These are phyloP conservation scores for Dendrobium officinale DNA, from an alignment of 106 monocot species.

Conservation along the genomic window DNA sequence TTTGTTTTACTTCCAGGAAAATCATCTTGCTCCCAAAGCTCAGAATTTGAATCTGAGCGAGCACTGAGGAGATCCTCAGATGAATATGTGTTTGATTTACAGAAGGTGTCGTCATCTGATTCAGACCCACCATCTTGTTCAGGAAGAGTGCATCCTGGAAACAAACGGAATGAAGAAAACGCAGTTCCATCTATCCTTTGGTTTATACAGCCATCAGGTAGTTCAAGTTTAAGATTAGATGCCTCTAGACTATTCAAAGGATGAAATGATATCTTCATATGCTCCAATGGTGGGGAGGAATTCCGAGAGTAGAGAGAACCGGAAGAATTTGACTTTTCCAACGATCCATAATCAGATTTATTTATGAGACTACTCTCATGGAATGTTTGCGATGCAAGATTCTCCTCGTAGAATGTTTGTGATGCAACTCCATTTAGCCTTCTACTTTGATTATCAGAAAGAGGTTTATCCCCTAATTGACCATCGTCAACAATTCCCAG, in stretches of 20 bases:
- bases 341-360: constrained; percentile 9
- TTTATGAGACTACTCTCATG: constrained; percentile 14
- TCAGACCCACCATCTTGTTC: constrained; percentile 43
- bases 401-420: constrained; percentile 14
- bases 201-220: constrained; percentile 36
- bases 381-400: constrained; percentile 10
- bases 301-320: constrained; percentile 22
- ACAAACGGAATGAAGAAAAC: constrained; percentile 76
- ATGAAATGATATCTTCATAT: constrained; percentile 87
- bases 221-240: constrained; percentile 58
- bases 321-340: constrained; percentile 21
- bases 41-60: constrained; percentile 68
- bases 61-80: constrained; percentile 58
- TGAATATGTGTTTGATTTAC: constrained; percentile 55
- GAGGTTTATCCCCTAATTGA: constrained; percentile 16
- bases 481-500: constrained; percentile 6
- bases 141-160: constrained; percentile 28
- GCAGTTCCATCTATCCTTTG: constrained; percentile 43
- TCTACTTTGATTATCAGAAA: constrained; percentile 14
- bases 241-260: constrained; percentile 53
- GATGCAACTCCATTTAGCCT: constrained; percentile 8
- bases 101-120: constrained; percentile 90
- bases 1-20: constrained; percentile 8
- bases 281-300: constrained; percentile 82
- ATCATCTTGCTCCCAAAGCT: constrained; percentile 70